These are phyloP conservation scores for Clonostachys rosea DNA, from an alignment of 2,329 filamentous ascomycete species.

Conservation along the genomic window DNA sequence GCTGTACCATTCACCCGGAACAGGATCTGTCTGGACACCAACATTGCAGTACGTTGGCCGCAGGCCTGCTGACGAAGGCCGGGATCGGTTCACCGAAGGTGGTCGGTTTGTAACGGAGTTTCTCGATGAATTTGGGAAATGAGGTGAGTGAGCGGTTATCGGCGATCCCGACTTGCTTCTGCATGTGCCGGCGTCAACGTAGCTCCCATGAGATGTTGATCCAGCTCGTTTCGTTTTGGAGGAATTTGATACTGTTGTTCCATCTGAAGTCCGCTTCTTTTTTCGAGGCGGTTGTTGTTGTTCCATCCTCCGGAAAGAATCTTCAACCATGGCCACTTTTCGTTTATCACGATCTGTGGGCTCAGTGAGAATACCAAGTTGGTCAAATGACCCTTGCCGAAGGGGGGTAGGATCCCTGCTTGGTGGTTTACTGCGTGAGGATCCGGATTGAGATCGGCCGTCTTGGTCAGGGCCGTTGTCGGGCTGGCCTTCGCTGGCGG, in stretches of 20 bases:
- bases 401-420: conserved; percentile 62
- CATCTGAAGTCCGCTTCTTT: conserved; percentile 59
- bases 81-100: conserved; percentile 19
- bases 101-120: conserved; percentile 16
- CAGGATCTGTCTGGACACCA: conserved; percentile 49
- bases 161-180: conserved; percentile 51
- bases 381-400: conserved; percentile 55
- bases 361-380: conserved; percentile 56
- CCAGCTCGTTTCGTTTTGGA: conserved; percentile 34
- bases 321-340: conserved; percentile 62
- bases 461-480: conserved; percentile 54
- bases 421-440: conserved; percentile 58
- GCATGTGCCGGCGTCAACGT: conserved; percentile 48
- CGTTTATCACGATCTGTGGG: conserved; percentile 63
- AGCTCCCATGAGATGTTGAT: conserved; percentile 28
- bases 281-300: conserved; percentile 50
- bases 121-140: conserved; percentile 17
- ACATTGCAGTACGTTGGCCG: conserved; percentile 43
- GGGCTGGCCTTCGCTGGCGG: conserved; percentile 55
- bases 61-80: conserved; percentile 29
- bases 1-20: conserved; percentile 49
- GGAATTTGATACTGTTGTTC: conserved; percentile 25
- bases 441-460: conserved; percentile 33
- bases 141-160: conserved; percentile 32
- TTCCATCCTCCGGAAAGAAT: conserved; percentile 58